A percentile compares a stretch with the other conserved stretches of the same genome.
Conservation (phyloP, 108 stramenopile genomes). For the Skeletonema potamos region DNA sequence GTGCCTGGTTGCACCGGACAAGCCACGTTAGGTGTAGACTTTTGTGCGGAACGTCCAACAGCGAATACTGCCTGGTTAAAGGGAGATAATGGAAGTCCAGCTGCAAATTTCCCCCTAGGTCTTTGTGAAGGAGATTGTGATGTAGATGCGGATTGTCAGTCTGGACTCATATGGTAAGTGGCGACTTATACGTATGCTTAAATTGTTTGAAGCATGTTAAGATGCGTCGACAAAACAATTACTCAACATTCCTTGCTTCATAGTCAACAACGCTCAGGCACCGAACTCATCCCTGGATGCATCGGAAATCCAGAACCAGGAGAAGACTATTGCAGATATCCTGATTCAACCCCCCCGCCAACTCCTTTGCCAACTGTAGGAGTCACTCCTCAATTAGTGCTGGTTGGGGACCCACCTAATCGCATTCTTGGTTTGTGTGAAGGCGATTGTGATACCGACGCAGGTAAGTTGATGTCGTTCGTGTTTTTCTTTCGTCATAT, state of each 20-base stretch:
- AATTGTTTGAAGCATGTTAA: too few species aligned
- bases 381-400: neutral
- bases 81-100: conserved; percentile 10
- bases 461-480: too few species aligned
- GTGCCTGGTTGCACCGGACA: neutral
- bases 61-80: neutral
- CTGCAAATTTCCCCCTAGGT: conserved; percentile 6
- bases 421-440: conserved; percentile 13
- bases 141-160: neutral
- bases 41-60: neutral
- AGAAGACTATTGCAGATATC: neutral
- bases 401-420: neutral
- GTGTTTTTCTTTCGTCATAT: too few species aligned
- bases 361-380: neutral
- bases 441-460: conserved; percentile 48
- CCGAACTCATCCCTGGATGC: neutral
- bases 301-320: neutral
- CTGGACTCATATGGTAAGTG: neutral
- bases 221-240: too few species aligned
- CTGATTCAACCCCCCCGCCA: neutral
- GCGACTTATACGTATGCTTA: too few species aligned
- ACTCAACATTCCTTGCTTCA: neutral
- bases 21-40: neutral
- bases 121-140: conserved; percentile 23
- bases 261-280: neutral